Conservation (phyloP, 345 rosid genomes). For the Erucastrum elatum region DNA sequence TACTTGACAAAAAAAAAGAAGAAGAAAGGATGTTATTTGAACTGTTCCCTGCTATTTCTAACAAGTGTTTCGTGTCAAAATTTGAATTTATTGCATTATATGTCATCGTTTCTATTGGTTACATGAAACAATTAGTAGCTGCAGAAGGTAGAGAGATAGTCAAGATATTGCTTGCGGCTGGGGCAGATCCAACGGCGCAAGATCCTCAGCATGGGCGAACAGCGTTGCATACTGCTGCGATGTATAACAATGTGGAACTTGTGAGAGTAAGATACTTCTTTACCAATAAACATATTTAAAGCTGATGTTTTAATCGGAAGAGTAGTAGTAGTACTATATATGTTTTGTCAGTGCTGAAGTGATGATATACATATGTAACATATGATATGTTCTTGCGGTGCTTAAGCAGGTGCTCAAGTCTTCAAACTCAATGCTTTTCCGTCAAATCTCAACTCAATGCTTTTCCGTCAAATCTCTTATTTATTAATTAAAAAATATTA, state of each 20-base stretch:
- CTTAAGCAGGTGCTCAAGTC: too few relatives aligned
- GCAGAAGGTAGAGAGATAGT: slow-evolving; percentile 94
- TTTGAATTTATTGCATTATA: background rate
- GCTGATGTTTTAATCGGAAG: background rate
- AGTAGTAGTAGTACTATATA: background rate
- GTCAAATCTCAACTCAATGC: too few relatives aligned
- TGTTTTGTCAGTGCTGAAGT: background rate
- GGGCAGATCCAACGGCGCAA: slow-evolving; percentile 87
- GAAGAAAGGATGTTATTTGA: background rate
- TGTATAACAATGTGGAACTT: slow-evolving; percentile 86
- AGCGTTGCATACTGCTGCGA: slow-evolving; percentile 87
- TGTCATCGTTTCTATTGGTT: background rate
- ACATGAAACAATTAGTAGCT: slow-evolving; percentile 25
- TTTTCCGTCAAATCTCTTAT: too few relatives aligned
- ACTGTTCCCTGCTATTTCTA: background rate
- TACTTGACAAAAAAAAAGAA: too few relatives aligned
- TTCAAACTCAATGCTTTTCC: too few relatives aligned
- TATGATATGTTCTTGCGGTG: too few relatives aligned
- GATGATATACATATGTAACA: too few relatives aligned
- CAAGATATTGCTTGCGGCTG: slow-evolving; percentile 78
- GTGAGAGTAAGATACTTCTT: slow-evolving; percentile 61
- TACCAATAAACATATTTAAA: background rate
- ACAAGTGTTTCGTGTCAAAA: too few relatives aligned
- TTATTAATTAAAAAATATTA: too few relatives aligned
- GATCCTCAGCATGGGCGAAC: slow-evolving; percentile 87